These are phyloP conservation scores for Multifurca ochricompacta DNA, from an alignment of 768 basidiomycete species.

Conservation along the genomic window DNA sequence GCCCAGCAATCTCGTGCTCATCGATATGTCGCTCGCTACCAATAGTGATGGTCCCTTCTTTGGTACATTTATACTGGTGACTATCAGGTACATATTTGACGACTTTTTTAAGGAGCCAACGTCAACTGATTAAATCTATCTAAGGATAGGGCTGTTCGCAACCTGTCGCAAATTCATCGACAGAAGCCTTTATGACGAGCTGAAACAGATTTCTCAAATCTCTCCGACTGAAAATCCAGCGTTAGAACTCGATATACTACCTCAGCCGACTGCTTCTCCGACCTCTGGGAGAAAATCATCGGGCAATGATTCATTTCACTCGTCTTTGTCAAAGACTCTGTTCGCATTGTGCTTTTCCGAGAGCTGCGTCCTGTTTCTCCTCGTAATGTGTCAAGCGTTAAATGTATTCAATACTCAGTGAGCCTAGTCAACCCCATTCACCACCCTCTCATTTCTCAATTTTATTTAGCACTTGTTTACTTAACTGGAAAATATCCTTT, in stretches of 20 bases:
- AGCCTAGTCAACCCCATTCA: constrained; percentile 24
- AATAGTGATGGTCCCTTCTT: not conserved
- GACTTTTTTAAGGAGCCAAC: not conserved
- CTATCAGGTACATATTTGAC: not conserved
- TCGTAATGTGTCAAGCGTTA: constrained; percentile 66
- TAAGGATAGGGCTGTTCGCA: constrained; percentile 15
- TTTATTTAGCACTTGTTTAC: constrained; percentile 43
- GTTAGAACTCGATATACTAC: constrained; percentile 18
- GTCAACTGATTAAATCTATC: not conserved
- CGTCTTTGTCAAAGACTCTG: constrained; percentile 44
- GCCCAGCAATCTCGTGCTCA: too few relatives aligned
- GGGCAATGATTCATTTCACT: constrained; percentile 35
- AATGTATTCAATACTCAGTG: constrained; percentile 48
- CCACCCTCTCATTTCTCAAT: not conserved
- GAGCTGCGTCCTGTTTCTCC: constrained; percentile 60
- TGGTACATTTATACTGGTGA: not conserved
- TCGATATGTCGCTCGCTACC: not conserved
- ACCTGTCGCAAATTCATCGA: constrained; percentile 19
- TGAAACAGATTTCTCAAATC: constrained; percentile 14
- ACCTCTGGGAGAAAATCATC: constrained; percentile 7
- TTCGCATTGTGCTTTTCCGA: constrained; percentile 73
- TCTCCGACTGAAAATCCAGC: not conserved
- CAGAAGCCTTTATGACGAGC: constrained; percentile 14
- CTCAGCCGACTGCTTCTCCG: constrained; percentile 3
- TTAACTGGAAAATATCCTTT: constrained; percentile 66